Base-by-base conservation (phyloP, 306 rosid species). In the Oemleria cerasiformis region DNA sequence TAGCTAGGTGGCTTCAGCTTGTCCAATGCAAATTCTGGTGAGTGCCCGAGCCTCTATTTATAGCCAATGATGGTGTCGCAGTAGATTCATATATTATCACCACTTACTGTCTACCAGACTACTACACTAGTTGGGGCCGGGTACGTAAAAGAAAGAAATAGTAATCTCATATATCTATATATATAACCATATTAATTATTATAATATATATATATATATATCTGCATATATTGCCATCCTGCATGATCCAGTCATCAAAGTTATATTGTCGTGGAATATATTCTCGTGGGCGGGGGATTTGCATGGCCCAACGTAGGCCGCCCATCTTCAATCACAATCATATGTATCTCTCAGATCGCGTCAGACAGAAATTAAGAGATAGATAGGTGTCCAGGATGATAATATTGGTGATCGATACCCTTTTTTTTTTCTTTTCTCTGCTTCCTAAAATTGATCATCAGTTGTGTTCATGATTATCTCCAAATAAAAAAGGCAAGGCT, bases 291-390 rank as follows among this genome's bases (percentile, higher is more conserved):
- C 38, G 39, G 65, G 49, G 47, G 61, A 70, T 41, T 76, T 82
- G 66, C 82, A 78, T 78, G 80, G 77, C 63, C 72, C 83, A 42
- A 60, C 63, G 72, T 45, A 51, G 20, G 72, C 82, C 72, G 75
- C 69, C 83, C 86, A 77, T 70, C 38, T 72, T 57, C 66, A 61
- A 34, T 63, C 36, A 30, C 3, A 1, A 30, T 30, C 36, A 30
- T n/a, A n/a, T 4, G 36, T 30, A 3, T 30, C 36, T 30, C 36
- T 30, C 36, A 30, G 36, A 30, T 30, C 36, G 36, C 36, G 3
- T 30, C 36, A 30, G 36, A 30, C 36, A 1, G 36, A 30, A 30
- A 30, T 30, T 30, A 30, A 30, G 3, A 30, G 36, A 30, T 25
- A 25, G 30, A 25, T 30, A 30, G 36, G 3, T 30, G 36, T 30